Evolutionary conservation across 148 eudicot species (phyloP).

Genomic region (Amaranthus palmeri): DNA sequence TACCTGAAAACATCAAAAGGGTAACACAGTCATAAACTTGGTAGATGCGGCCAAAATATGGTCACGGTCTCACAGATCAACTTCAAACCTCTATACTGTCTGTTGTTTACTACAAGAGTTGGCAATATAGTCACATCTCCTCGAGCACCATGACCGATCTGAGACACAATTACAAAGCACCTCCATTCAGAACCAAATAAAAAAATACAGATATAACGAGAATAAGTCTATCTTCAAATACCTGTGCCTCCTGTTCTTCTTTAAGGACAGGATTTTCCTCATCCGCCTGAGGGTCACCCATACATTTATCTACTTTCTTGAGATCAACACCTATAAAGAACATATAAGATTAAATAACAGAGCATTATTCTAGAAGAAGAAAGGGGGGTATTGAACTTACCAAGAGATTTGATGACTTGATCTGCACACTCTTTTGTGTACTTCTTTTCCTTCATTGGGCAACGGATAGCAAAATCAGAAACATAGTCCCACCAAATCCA

Average conservation of each 20-base stretch:
- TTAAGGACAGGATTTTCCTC: constrained; percentile 63
- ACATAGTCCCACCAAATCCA: constrained; percentile 99
- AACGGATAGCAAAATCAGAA: constrained; percentile 83
- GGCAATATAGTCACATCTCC: constrained; percentile 99
- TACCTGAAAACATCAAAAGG: constrained; percentile 44
- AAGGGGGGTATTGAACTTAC: constrained; percentile 33
- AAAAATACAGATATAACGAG: no score
- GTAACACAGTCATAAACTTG: constrained; percentile 1
- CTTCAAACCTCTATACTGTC: constrained; percentile 80
- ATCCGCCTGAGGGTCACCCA: constrained; percentile 62
- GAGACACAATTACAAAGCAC: constrained; percentile 20
- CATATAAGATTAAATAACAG: constrained; percentile 10
- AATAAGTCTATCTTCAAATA: constrained; percentile 10
- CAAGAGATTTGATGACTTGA: constrained; percentile 73
- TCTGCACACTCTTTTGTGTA: constrained; percentile 77
- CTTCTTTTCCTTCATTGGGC: constrained; percentile 86
- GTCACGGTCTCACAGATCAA: constrained; percentile 1
- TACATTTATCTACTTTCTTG: constrained; percentile 53
- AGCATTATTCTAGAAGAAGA: constrained; percentile 7
- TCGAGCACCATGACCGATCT: constrained; percentile 83
- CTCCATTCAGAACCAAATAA: constrained; percentile 8
- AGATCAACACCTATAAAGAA: constrained; percentile 56
- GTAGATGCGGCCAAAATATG: neutral
- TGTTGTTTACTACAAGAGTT: constrained; percentile 79
- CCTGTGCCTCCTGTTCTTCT: constrained; percentile 79